Evolutionary conservation across 768 basidiomycete genomes (phyloP), one percentile per base, ranked within the genome.

Genomic region (Flagelloscypha sp.): DNA sequence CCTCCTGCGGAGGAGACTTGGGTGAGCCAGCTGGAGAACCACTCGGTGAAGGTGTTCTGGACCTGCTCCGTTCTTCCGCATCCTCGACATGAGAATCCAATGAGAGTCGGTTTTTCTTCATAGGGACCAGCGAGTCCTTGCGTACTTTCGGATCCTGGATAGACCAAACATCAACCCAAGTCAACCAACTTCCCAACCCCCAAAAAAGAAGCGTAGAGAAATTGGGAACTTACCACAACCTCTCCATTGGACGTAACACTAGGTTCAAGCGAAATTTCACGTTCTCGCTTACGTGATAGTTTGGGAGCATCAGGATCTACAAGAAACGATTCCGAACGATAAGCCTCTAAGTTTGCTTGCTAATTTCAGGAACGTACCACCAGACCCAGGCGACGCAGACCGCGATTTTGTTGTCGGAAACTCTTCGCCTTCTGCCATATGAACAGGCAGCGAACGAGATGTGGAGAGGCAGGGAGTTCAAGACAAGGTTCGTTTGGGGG

Each of bases 221-320:
- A 56, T 57, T n/a, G n/a, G n/a, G 58, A 44, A 70, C 68, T 41
- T 48, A 27, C 25, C 38, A n/a, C 32, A 39, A 47, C 42, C n/a
- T n/a, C n/a, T n/a, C n/a, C n/a, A n/a, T n/a, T 65, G 28, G 66
- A 64, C 40, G 54, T 62, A 59, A 59, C 36, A 42, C 34, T 49
- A 39, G 84, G 82, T 55, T 88, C 84, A 22, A 81, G 57, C 18
- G 84, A 88, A 16, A 79, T 74, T 56, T 86, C 84, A 23, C 84
- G 66, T 55, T 84, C 83, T 44, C 84, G 70, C 57, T 88, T 88
- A 54, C 71, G 70, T 16, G 81, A 75, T 30, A 63, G 54, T 42
- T 64, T 74, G 46, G 65, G 54, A 34, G 70, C 70, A n/a, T 68
- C 43, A 37, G 24, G 25, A 22, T 23, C 27, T 29, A 30, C 12